Percentiles rank a stretch among this genome's conserved stretches.
phyloP scores from a whole-genome alignment of 2,329 filamentous ascomycete species.

The Penicillium sp. region DNA sequence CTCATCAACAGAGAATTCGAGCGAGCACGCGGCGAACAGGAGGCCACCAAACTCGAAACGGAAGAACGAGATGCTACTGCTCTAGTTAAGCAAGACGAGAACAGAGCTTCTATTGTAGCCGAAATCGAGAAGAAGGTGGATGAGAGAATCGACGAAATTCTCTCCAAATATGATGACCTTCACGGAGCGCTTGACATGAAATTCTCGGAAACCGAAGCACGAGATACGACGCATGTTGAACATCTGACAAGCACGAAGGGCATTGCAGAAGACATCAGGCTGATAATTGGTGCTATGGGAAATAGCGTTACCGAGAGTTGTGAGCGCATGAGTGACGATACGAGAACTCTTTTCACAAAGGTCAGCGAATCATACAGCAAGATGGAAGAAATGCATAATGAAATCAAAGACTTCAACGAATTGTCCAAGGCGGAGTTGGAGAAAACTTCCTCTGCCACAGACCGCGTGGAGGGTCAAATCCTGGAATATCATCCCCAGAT shows the following conservation, averaged over 20 bases:
- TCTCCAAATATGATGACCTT: constrained; percentile 84
- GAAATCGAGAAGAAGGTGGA: constrained; percentile 60
- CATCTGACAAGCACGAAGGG: constrained; percentile 71
- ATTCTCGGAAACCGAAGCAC: constrained; percentile 67
- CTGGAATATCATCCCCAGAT: constrained; percentile 85
- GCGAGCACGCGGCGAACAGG: constrained; percentile 73
- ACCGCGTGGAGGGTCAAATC: constrained; percentile 72
- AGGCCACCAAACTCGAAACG: constrained; percentile 74
- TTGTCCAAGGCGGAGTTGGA: constrained; percentile 77
- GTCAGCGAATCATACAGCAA: constrained; percentile 75
- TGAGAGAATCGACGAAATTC: constrained; percentile 74
- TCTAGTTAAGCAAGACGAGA: constrained; percentile 59
- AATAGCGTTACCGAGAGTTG: constrained; percentile 75
- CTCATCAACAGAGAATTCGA: constrained; percentile 84
- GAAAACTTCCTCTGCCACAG: constrained; percentile 68
- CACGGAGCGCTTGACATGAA: constrained; percentile 71
- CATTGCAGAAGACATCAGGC: constrained; percentile 80
- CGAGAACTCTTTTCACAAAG: constrained; percentile 77
- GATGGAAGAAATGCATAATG: constrained; percentile 67
- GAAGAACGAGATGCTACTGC: constrained; percentile 56
- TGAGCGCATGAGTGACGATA: constrained; percentile 83
- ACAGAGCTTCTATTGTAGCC: constrained; percentile 51
- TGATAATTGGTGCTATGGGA: constrained; percentile 80
- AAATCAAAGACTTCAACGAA: constrained; percentile 74
- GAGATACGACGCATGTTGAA: constrained; percentile 67